Percentiles rank a stretch among this genome's conserved stretches.
Evolutionary conservation across 73 alveolate species (phyloP).

Genomic region (Paramecium primaurelia): DNA sequence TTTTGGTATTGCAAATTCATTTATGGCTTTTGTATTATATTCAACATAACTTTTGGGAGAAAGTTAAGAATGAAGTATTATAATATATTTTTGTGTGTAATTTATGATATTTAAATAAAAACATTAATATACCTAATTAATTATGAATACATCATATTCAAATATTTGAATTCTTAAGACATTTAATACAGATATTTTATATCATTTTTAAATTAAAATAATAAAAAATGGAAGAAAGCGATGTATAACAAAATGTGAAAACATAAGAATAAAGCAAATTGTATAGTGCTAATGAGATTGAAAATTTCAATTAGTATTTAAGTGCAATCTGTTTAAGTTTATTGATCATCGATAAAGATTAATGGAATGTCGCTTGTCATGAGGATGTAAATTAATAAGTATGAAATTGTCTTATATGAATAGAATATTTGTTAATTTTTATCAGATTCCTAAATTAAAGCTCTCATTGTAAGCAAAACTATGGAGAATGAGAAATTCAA

Average conservation of each 20-base stretch:
- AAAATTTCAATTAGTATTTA: slow-evolving; percentile 12
- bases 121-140: not conserved
- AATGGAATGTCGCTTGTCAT: slow-evolving; percentile 34
- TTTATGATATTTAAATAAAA: not conserved
- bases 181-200: not conserved
- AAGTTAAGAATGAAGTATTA: not conserved
- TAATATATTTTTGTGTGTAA: not conserved
- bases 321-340: slow-evolving; percentile 11
- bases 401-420: not conserved
- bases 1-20: not conserved
- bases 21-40: not conserved
- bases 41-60: slow-evolving; percentile 22
- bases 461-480: not conserved
- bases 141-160: not conserved
- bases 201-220: not conserved
- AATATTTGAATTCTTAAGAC: not conserved
- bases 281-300: not conserved
- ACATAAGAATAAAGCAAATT: not conserved
- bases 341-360: not conserved
- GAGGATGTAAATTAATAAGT: slow-evolving; percentile 30
- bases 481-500: not conserved
- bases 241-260: not conserved
- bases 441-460: slow-evolving; percentile 12
- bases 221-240: not conserved
- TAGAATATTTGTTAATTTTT: not conserved